phyloP scores from a whole-genome alignment of 345 rosid species.

The Linum usitatissimum region DNA sequence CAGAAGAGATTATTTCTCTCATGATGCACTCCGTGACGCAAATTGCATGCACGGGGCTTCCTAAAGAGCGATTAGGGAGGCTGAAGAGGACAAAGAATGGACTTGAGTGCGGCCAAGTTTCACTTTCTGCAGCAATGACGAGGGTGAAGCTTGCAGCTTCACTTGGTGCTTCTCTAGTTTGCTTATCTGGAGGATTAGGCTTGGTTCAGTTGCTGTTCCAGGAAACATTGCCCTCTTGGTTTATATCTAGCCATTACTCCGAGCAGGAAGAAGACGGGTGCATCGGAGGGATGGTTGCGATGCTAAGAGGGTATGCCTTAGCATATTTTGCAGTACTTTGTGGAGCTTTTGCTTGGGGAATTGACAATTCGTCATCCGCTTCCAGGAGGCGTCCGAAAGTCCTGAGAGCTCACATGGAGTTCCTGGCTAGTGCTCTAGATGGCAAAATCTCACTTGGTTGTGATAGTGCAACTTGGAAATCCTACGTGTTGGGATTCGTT shows the following conservation, averaged over 20 bases:
- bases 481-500: slow-evolving; percentile 41
- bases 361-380: slow-evolving; percentile 18
- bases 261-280: slow-evolving; percentile 15
- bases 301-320: slow-evolving; percentile 51
- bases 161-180: slow-evolving; percentile 48
- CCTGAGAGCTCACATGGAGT: slow-evolving; percentile 39
- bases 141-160: slow-evolving; percentile 34
- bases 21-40: neutral
- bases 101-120: neutral
- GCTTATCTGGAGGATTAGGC: slow-evolving; percentile 37
- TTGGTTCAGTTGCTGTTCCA: slow-evolving; percentile 36
- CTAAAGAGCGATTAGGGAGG: neutral
- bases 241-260: slow-evolving; percentile 21
- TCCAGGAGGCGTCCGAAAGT: slow-evolving; percentile 20
- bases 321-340: slow-evolving; percentile 35
- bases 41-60: neutral
- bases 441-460: slow-evolving; percentile 43
- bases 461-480: slow-evolving; percentile 48
- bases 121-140: slow-evolving; percentile 29
- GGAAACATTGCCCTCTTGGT: slow-evolving; percentile 50
- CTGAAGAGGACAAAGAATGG: neutral
- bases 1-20: slow-evolving; percentile 34
- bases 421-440: slow-evolving; percentile 36
- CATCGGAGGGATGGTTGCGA: slow-evolving; percentile 19
- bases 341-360: slow-evolving; percentile 35